Percentiles rank a stretch among this genome's conserved stretches.
Conservation (phyloP, 1,284 basidiomycete species). For the Melampsora americana region DNA sequence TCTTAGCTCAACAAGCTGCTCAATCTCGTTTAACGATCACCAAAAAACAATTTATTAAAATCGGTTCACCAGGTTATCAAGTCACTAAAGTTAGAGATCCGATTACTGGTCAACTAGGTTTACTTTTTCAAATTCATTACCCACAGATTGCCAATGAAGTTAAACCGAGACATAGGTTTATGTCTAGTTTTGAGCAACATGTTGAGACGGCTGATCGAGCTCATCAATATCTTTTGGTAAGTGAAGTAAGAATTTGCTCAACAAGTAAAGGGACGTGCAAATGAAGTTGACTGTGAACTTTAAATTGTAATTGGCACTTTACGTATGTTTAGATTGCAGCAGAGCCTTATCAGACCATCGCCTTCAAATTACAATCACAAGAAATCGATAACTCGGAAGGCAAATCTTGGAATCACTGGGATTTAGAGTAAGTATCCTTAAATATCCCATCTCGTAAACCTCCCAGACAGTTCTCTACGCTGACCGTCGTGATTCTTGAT, state of each 20-base stretch:
- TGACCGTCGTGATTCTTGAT: background rate
- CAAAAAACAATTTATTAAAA: conserved; percentile 93
- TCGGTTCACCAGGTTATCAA: conserved; percentile 71
- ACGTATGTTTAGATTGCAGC: conserved; percentile 75
- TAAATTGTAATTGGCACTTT: background rate
- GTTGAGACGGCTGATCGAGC: conserved; percentile 90
- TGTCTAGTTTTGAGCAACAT: conserved; percentile 98
- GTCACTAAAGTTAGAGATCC: conserved; percentile 60
- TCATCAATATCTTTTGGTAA: conserved; percentile 91
- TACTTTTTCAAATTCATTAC: conserved; percentile 94
- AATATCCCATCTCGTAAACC: background rate
- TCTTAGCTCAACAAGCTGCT: conserved; percentile 53
- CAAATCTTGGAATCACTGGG: conserved; percentile 44
- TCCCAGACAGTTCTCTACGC: background rate
- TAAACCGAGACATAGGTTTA: conserved; percentile 82
- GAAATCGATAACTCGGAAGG: conserved; percentile 65
- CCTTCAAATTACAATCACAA: conserved; percentile 93
- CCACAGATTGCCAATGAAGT: conserved; percentile 82
- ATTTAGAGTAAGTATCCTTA: conserved; percentile 32
- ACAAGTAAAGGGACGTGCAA: background rate
- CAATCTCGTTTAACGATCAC: conserved; percentile 61
- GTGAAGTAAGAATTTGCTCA: conserved; percentile 53
- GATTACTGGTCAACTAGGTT: conserved; percentile 63
- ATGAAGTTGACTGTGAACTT: background rate
- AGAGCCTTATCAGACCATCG: conserved; percentile 97